Conservation (phyloP, 257 asterid genomes). For the Petunia secreta region DNA sequence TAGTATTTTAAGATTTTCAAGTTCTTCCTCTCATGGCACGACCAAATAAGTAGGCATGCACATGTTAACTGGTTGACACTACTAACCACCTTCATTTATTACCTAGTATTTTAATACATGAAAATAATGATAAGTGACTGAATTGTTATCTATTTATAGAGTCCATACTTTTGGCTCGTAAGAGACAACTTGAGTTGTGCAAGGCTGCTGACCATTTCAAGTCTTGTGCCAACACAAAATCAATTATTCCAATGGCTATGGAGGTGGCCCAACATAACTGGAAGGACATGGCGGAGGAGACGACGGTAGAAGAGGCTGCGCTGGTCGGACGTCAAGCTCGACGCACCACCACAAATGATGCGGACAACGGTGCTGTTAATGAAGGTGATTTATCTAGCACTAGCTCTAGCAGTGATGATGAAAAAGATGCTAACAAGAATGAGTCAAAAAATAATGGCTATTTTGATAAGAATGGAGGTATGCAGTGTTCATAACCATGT, state of each 20-base stretch:
- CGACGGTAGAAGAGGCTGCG: not conserved
- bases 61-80: not conserved
- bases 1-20: too few relatives aligned
- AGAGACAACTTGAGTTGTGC: not conserved
- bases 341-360: not conserved
- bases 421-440: not conserved
- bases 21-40: too few relatives aligned
- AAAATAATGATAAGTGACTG: not conserved
- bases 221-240: not conserved
- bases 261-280: slow-evolving; percentile 6
- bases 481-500: not conserved
- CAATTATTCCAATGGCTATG: not conserved
- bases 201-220: slow-evolving; percentile 13
- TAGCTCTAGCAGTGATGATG: too few relatives aligned
- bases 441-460: slow-evolving; percentile 30
- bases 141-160: not conserved
- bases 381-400: not conserved
- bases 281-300: slow-evolving; percentile 1
- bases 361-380: not conserved
- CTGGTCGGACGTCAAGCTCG: slow-evolving; percentile 4
- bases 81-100: slow-evolving; percentile 1
- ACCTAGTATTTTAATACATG: not conserved
- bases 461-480: slow-evolving; percentile 47
- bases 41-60: too few relatives aligned
- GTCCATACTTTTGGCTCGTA: not conserved